A percentile compares a stretch with the other conserved stretches of the same genome.
Conservation (phyloP, 73 alveolate species). For the Tetrahymena malaccensis region DNA sequence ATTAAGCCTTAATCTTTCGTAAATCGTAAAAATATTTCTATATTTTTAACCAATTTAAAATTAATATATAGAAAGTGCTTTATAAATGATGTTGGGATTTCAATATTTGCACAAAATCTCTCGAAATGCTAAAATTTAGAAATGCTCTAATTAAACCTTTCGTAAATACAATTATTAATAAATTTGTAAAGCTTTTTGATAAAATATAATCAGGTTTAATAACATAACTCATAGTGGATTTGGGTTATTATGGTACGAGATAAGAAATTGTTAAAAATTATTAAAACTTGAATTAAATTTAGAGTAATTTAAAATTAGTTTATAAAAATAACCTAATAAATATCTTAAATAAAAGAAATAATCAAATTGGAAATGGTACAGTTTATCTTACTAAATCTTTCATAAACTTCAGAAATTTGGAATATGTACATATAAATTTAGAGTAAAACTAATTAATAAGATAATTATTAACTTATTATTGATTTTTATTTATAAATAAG, state of each 20-base stretch:
- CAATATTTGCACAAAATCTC: background rate
- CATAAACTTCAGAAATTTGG: background rate
- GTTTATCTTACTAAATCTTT: background rate
- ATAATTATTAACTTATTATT: background rate
- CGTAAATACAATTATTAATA: background rate
- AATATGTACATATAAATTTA: background rate
- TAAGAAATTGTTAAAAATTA: background rate
- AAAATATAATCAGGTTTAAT: background rate
- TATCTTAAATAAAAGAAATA: background rate
- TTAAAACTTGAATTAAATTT: background rate
- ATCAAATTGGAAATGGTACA: background rate
- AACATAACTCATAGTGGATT: background rate
- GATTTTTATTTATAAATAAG: background rate
- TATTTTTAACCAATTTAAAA: background rate
- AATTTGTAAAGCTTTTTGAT: background rate
- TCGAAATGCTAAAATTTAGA: background rate
- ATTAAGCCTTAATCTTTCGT: background rate
- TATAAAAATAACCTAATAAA: background rate
- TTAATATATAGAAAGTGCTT: background rate
- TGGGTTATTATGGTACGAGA: background rate
- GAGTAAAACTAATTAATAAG: background rate
- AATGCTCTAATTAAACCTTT: background rate
- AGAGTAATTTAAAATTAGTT: background rate
- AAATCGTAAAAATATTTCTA: background rate
- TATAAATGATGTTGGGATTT: background rate